Base-by-base conservation (phyloP, 495 filamentous ascomycete genomes). In the Parathielavia appendiculata region DNA sequence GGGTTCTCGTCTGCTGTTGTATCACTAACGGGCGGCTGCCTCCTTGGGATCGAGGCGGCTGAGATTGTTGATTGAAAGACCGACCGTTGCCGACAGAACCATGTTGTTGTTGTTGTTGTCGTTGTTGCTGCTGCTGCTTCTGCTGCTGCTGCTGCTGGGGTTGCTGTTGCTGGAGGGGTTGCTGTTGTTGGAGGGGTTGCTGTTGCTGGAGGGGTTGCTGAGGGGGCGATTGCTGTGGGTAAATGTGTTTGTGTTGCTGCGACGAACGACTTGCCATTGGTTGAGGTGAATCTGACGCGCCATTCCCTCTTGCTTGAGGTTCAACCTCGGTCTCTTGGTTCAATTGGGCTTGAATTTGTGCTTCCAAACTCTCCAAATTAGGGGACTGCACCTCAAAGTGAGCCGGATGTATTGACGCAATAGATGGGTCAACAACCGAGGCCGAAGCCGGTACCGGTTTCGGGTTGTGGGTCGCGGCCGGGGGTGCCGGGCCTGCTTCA, bases 371-470 rank as follows among this genome's bases (percentile, higher is more conserved):
- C n/a, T 70, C 67, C 58, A 69, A 62, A 20, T 63, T 66, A 5
- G 69, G 68, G 30, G 69, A 71, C 26, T 70, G 69, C 6, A 63
- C 63, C 32, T 63, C 69, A 34, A 66, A 69, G 16, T 66, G 66
- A 35, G 69, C 58, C 19, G 67, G 63, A 8, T 60, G 62, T 10
- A 61, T 17, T n/a, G 68, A 57, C n/a, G 61, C 17, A 13, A 63
- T 54, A 5, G 61, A 23, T 5, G 62, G 11, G 13, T 63, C 68
- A 12, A 53, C 32, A 7, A 46, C 45, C 8, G 64, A 52, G 5
- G 45, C 34, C 11, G 56, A 44, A n/a, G 20, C 39, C 11, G 44
- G 56, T 17, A 11, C 32, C 40, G 62, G 19, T n/a, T 53, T 51
- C 8, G 56, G 34, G n/a, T 38, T 57, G n/a, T 40, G 20, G 13